Percentiles rank a stretch among this genome's conserved stretches.
phyloP scores from a whole-genome alignment of 441 rosid species.

The Corymbia calophylla region DNA sequence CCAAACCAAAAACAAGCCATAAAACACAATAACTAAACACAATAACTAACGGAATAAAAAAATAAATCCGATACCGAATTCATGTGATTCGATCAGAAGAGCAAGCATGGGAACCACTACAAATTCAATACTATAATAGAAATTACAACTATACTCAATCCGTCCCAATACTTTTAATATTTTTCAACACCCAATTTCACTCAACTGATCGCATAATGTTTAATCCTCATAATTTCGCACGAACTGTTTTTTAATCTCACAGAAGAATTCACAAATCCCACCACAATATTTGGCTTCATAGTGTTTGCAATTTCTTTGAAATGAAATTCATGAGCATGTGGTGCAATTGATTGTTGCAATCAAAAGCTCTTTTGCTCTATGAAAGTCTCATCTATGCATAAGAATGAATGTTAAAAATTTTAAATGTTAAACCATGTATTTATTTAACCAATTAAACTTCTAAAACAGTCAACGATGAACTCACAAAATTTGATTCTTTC shows the following conservation, averaged over 20 bases:
- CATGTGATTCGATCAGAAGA: not conserved
- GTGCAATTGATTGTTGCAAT: not conserved
- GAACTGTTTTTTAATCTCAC: fast-evolving
- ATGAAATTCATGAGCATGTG: not conserved
- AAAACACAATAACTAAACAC: fast-evolving
- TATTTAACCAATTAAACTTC: no score
- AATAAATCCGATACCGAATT: not conserved
- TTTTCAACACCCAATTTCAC: fast-evolving
- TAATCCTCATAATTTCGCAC: not conserved
- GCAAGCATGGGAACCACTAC: fast-evolving
- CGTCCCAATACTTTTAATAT: fast-evolving
- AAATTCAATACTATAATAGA: fast-evolving
- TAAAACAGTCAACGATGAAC: fast-evolving
- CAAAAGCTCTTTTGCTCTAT: not conserved
- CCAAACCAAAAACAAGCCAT: not conserved
- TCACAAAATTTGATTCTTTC: no score
- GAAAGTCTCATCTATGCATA: not conserved
- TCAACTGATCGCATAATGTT: not conserved
- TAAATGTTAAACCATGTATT: no score
- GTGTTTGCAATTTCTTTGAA: not conserved
- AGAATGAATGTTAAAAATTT: not conserved
- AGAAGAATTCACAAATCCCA: not conserved
- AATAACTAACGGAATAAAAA: not conserved
- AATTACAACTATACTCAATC: not conserved
- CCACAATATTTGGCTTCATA: not conserved